Base-by-base conservation (phyloP, 2,329 filamentous ascomycete genomes). In the Trichothecium sympodiale region DNA sequence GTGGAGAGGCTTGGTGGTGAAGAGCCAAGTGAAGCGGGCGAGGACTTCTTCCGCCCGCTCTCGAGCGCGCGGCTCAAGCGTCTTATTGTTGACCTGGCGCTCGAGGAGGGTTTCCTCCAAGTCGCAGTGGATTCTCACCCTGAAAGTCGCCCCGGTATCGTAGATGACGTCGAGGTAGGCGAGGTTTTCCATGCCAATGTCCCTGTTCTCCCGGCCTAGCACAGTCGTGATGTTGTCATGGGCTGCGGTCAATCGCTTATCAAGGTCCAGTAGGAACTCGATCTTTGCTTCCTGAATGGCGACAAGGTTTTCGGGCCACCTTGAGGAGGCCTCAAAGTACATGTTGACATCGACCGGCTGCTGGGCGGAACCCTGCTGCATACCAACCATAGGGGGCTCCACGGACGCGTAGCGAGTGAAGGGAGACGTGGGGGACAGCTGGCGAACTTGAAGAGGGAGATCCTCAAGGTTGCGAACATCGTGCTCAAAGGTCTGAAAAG, bases 241-340 rank as follows among this genome's bases (percentile, higher is more conserved):
- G 3, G 67, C 60, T 14, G 74, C 68, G 37, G 74, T 68, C 2
- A 98, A 62, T 3, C 86, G 69, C 35, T 80, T 76, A 34, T 79
- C 77, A 38, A 94, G 77, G 47, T 79, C 74, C 4, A 95, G 61
- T 4, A 91, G 67, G 52, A 98, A 94, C 4, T 93, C 91, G 28
- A 93, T 74, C 58, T 98, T 98, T 10, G 87, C 88, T 50, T 87
- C 77, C 55, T 98, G 91, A 38, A 96, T 94, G 5, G 89, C 88
- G 4, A 75, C 75, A 8, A 96, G 61, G 51, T 93, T 86, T 52
- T 96, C 88, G 0, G 91, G 91, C 91, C 91, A 98, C 46, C 85
- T 81, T 31, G 78, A 80, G 6, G 91, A 96, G 4, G 83, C 84
- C 60, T 98, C 91, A 47, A 98, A 96, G 51, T 89, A 88, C 33